These are phyloP conservation scores for Podaxis pistillaris DNA, from an alignment of 768 basidiomycete species.

Conservation along the genomic window DNA sequence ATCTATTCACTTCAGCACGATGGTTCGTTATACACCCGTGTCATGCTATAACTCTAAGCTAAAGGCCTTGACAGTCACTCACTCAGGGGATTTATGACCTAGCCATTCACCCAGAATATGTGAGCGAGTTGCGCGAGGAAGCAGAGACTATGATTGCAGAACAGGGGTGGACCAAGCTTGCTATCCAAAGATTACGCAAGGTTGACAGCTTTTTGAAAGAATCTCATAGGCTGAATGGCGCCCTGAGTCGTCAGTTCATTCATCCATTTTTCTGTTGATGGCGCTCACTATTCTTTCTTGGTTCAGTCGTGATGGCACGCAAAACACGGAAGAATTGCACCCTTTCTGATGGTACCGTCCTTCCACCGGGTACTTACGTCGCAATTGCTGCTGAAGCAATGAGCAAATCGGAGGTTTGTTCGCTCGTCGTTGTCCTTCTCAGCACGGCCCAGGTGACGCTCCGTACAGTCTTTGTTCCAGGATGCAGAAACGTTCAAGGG, in stretches of 20 bases:
- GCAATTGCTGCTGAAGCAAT: conserved; percentile 25
- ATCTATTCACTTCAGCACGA: conserved; percentile 39
- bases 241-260: conserved; percentile 14
- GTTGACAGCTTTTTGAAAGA: conserved; percentile 49
- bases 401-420: conserved; percentile 27
- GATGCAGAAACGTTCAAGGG: conserved; percentile 35
- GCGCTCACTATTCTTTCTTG: background rate
- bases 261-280: background rate
- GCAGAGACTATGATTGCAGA: conserved; percentile 25
- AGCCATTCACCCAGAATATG: conserved; percentile 28
- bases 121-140: conserved; percentile 31
- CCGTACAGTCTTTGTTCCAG: background rate
- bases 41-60: background rate
- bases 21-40: conserved; percentile 23
- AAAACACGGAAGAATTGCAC: conserved; percentile 34
- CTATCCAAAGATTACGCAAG: conserved; percentile 36
- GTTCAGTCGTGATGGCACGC: conserved; percentile 30
- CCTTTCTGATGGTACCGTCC: conserved; percentile 38
- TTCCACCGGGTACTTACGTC: conserved; percentile 20
- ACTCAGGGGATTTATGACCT: conserved; percentile 31
- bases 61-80: conserved; percentile 26
- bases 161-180: conserved; percentile 41
- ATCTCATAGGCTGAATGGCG: conserved; percentile 29
- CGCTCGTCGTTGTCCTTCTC: background rate
- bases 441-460: background rate